A percentile compares a stretch with the other conserved stretches of the same genome.
Evolutionary conservation across 495 filamentous ascomycete species (phyloP).

Genomic region (Chaetomium cochliodes): DNA sequence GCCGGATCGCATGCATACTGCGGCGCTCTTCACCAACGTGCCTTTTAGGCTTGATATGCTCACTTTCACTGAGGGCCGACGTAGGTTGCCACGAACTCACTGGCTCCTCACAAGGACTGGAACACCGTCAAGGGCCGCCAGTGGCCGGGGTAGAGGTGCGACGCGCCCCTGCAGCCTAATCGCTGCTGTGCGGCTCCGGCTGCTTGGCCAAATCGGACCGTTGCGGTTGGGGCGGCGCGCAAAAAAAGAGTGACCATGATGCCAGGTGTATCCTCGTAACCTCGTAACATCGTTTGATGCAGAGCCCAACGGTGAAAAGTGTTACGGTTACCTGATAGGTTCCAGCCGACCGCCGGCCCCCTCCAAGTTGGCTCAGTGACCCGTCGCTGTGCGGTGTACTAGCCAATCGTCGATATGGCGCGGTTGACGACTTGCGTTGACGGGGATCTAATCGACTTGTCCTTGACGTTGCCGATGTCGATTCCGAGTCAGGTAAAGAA

Average conservation of each 20-base stretch:
- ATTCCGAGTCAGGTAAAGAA: background rate
- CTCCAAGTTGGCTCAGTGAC: background rate
- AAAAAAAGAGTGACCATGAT: background rate
- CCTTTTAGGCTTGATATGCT: no score
- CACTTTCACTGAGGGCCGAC: no score
- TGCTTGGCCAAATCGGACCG: background rate
- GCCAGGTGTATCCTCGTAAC: background rate
- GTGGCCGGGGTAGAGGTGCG: no score
- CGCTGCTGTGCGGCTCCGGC: background rate
- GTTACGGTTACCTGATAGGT: background rate
- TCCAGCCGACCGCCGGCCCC: no score
- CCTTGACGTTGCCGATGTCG: background rate
- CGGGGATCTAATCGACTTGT: background rate
- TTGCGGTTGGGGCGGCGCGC: background rate
- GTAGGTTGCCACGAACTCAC: no score
- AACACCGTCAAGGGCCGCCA: background rate
- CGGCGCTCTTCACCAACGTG: no score
- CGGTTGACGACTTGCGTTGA: background rate
- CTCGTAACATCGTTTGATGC: background rate
- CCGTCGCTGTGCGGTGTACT: no score
- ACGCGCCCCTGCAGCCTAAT: background rate
- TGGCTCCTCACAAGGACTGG: no score
- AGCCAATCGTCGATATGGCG: background rate
- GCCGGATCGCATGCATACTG: no score
- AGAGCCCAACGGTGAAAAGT: background rate